Evolutionary conservation across 352 stramenopile species (phyloP).

Genomic region (Globisporangium parvum): DNA sequence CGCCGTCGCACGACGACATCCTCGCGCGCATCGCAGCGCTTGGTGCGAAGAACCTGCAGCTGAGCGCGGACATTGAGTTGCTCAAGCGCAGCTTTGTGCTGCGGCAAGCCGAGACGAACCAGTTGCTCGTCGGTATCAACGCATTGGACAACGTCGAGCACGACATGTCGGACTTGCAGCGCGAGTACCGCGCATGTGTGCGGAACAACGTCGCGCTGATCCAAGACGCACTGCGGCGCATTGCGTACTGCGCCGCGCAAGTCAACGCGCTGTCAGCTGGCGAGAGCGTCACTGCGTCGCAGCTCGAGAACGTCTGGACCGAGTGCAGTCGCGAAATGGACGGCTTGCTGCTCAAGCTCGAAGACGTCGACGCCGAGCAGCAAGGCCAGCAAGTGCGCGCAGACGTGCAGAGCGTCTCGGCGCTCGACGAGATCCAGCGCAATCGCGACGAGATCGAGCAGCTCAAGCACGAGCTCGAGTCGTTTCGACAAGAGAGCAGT

Average conservation of each 20-base stretch:
- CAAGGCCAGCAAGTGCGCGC: background rate
- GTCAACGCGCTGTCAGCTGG: constrained; percentile 34
- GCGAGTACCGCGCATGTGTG: constrained; percentile 39
- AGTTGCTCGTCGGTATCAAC: constrained; percentile 26
- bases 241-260: constrained; percentile 45
- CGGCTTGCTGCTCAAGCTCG: constrained; percentile 31
- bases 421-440: constrained; percentile 9
- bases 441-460: constrained; percentile 20
- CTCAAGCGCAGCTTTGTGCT: constrained; percentile 33
- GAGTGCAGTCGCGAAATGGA: constrained; percentile 47
- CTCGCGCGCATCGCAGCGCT: constrained; percentile 15
- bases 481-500: background rate
- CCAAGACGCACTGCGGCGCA: constrained; percentile 41
- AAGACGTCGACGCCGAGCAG: constrained; percentile 22
- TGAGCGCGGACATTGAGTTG: constrained; percentile 30
- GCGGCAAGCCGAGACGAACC: constrained; percentile 29
- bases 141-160: constrained; percentile 32
- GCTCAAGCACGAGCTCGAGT: constrained; percentile 18
- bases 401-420: background rate
- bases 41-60: constrained; percentile 28
- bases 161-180: constrained; percentile 33
- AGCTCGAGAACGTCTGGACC: constrained; percentile 35
- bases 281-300: constrained; percentile 23
- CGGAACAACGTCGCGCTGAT: constrained; percentile 40
- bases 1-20: constrained; percentile 17